Base-by-base conservation (phyloP, 139 green algal species). In the Haematococcus sp. region DNA sequence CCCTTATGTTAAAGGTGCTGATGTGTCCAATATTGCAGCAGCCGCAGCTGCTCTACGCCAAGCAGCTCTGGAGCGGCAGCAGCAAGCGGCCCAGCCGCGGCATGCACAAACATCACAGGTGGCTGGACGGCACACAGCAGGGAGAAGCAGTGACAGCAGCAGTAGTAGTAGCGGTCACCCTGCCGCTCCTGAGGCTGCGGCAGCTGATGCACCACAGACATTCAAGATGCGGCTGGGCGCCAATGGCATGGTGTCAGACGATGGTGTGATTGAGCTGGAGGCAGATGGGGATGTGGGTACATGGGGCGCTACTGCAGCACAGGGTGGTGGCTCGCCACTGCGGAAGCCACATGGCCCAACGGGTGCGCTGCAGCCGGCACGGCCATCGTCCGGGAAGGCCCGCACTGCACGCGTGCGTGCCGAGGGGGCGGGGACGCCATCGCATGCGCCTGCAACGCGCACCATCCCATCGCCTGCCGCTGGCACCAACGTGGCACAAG, bases 261-360 rank as follows among this genome's bases (percentile, higher is more conserved):
- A 61, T 61, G 54, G 23, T 4, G 54, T 61, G 9, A 61, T 78
- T 30, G 73, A 78, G 35, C 51, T 78, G 51, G 73, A 78, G 64
- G 55, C 60, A 56, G 73, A 73, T 40, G 13, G 40, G 40, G 40
- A 49, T 49, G 40, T 11, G 7, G 11, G 7, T 7, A 49, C 7
- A 7, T 49, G 40, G 40, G 11, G 40, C 40, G 7, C 40, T 7
- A 11, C 40, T 49, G 40, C 40, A 11, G 40, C 40, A 49, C 40
- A 49, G 11, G 40, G 40, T 7, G 40, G 7, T 7, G 40, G 7
- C 11, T 11, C 15, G 23, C 9, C 32, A 11, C 34, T 44, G 17
- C 34, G 63, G 2, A 28, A 22, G 31, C n/a, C 30, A n/a, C n/a
- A n/a, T n/a, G n/a, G n/a, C n/a, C n/a, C n/a, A n/a, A n/a, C n/a